phyloP scores from a whole-genome alignment of 129 eudicot species.

The Centrapalus pauciflorus region DNA sequence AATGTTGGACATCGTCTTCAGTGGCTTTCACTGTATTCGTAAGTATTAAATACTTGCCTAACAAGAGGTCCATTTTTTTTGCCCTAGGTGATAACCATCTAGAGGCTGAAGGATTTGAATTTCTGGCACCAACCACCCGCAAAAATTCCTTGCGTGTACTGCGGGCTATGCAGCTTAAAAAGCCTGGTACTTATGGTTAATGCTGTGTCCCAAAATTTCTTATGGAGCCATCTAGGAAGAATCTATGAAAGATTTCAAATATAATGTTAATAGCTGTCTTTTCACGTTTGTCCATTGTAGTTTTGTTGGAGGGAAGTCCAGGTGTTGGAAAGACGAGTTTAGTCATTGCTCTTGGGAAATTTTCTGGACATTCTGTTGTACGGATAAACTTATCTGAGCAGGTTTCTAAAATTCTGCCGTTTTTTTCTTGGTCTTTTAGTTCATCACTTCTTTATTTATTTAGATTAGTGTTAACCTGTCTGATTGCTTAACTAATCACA shows the following conservation, averaged over 20 bases:
- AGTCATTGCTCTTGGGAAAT: slow-evolving; percentile 71
- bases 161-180: slow-evolving; percentile 97
- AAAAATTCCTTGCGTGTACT: slow-evolving; percentile 73
- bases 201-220: not conserved
- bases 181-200: slow-evolving; percentile 57
- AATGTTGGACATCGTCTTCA: not conserved
- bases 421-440: not conserved
- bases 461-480: slow-evolving; percentile 5
- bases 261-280: slow-evolving; percentile 10
- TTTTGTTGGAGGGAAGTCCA: slow-evolving; percentile 95
- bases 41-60: not conserved
- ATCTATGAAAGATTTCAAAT: too few species aligned
- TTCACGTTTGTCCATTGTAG: slow-evolving; percentile 35
- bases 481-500: slow-evolving; percentile 24
- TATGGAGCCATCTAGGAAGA: not conserved
- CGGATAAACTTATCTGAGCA: slow-evolving; percentile 97
- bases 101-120: slow-evolving; percentile 61
- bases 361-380: slow-evolving; percentile 89
- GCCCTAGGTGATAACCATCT: slow-evolving; percentile 43
- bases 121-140: slow-evolving; percentile 86
- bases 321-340: slow-evolving; percentile 99
- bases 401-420: slow-evolving; percentile 33
- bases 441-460: not conserved
- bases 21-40: not conserved
- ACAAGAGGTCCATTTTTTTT: not conserved